Conservation (phyloP, 805 yeast genomes). For the Schwanniomyces pseudopolymorphus region DNA sequence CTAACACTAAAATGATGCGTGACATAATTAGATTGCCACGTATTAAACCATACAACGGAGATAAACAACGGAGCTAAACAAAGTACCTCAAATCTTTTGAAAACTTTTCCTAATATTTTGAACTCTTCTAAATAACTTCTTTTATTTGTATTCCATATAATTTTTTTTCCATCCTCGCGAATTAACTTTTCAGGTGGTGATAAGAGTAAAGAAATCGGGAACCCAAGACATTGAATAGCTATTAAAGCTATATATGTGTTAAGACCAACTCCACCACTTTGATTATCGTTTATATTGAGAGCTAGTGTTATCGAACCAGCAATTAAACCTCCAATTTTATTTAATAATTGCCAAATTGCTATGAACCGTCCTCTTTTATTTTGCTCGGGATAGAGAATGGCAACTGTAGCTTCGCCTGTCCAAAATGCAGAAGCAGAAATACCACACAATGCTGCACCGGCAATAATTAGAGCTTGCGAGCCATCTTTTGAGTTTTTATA, state of each 20-base stretch:
- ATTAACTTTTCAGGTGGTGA: slow-evolving; percentile 23
- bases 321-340: slow-evolving; percentile 22
- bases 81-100: slow-evolving; percentile 14
- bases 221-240: slow-evolving; percentile 22
- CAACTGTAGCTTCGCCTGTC: slow-evolving; percentile 25
- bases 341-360: slow-evolving; percentile 23
- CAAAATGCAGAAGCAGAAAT: no score
- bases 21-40: slow-evolving; percentile 18
- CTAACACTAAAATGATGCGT: slow-evolving; percentile 22
- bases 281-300: slow-evolving; percentile 10
- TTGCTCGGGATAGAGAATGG: slow-evolving; percentile 22
- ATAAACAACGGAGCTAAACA: slow-evolving; percentile 13
- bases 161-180: slow-evolving; percentile 22
- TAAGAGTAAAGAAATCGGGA: slow-evolving; percentile 15
- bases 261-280: slow-evolving; percentile 17
- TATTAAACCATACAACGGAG: slow-evolving; percentile 16
- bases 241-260: slow-evolving; percentile 21
- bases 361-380: slow-evolving; percentile 21
- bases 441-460: slow-evolving; percentile 23
- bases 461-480: slow-evolving; percentile 18
- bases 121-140: slow-evolving; percentile 7
- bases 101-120: slow-evolving; percentile 6
- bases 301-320: slow-evolving; percentile 21
- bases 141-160: slow-evolving; percentile 6
- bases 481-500: slow-evolving; percentile 23